A percentile compares a stretch with the other conserved stretches of the same genome.
phyloP scores from a whole-genome alignment of 1,284 basidiomycete genomes.

The Leccinum ambiguum region DNA sequence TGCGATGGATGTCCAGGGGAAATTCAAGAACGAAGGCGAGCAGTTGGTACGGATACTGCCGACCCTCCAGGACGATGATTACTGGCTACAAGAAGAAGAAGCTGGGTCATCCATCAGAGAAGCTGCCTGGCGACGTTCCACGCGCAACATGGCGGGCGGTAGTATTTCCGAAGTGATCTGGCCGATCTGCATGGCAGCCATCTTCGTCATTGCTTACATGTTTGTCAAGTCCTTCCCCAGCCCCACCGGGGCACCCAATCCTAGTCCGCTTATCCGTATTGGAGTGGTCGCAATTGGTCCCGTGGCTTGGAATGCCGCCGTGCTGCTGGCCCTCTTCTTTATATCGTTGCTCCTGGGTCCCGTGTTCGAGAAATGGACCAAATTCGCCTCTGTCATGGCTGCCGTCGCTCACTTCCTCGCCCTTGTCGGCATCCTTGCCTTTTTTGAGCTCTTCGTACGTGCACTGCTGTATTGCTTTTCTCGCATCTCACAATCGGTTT shows the following conservation, averaged over 20 bases:
- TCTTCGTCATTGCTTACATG: constrained; percentile 90
- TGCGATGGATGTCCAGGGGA: constrained; percentile 97
- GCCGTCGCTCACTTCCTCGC: constrained; percentile 80
- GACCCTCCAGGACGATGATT: constrained; percentile 92
- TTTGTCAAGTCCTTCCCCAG: constrained; percentile 87
- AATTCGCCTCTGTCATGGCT: constrained; percentile 92
- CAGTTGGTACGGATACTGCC: constrained; percentile 98
- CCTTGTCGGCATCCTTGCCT: constrained; percentile 80
- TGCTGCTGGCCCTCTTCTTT: constrained; percentile 88
- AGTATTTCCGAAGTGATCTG: constrained; percentile 85
- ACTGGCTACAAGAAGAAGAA: constrained; percentile 99
- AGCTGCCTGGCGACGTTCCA: constrained; percentile 89
- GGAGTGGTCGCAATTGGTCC: constrained; percentile 91
- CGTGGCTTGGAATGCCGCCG: constrained; percentile 92
- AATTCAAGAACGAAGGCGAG: constrained; percentile 95
- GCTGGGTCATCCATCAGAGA: constrained; percentile 93
- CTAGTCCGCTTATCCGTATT: constrained; percentile 88
- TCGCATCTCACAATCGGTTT: constrained; percentile 19
- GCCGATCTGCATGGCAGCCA: constrained; percentile 73
- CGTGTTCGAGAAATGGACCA: constrained; percentile 82
- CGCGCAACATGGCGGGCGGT: constrained; percentile 88
- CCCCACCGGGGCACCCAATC: constrained; percentile 56
- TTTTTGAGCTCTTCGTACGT: constrained; percentile 95
- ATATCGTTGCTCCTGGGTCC: constrained; percentile 91
- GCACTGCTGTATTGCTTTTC: constrained; percentile 8